phyloP scores from a whole-genome alignment of 805 yeast genomes.

The Candida adriatica region DNA sequence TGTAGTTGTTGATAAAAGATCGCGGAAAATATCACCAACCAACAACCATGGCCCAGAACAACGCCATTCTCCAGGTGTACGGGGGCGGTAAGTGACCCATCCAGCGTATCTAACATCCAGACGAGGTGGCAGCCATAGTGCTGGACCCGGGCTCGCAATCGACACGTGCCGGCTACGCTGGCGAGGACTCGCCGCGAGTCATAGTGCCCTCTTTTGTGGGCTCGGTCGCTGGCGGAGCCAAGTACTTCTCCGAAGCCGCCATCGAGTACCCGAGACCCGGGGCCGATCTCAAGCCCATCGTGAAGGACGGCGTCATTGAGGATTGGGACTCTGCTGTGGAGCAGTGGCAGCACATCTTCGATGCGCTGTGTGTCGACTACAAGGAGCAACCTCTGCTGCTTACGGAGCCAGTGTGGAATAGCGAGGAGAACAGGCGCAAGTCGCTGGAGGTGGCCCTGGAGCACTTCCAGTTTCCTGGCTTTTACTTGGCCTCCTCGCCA shows the following conservation, averaged over 20 bases:
- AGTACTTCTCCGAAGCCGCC: slow-evolving; percentile 33
- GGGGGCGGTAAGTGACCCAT: slow-evolving; percentile 14
- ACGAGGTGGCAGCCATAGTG: slow-evolving; percentile 87
- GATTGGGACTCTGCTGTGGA: slow-evolving; percentile 87
- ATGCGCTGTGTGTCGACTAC: slow-evolving; percentile 44
- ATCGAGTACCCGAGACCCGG: slow-evolving; percentile 45
- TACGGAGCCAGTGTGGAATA: slow-evolving; percentile 87
- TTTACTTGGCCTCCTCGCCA: slow-evolving; percentile 76
- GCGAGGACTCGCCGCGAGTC: slow-evolving; percentile 79
- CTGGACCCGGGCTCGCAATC: slow-evolving; percentile 84
- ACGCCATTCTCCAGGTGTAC: slow-evolving; percentile 19
- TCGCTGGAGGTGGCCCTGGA: slow-evolving; percentile 71
- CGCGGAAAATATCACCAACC: no score
- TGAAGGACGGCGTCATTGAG: slow-evolving; percentile 52
- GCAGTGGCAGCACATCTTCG: slow-evolving; percentile 61
- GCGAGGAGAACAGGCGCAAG: slow-evolving; percentile 55
- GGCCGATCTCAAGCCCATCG: slow-evolving; percentile 47
- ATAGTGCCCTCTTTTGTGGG: slow-evolving; percentile 70
- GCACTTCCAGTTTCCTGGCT: slow-evolving; percentile 65
- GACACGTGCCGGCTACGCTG: slow-evolving; percentile 87
- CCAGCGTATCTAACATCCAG: slow-evolving; percentile 22
- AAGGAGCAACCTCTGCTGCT: slow-evolving; percentile 68
- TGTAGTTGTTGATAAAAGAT: no score
- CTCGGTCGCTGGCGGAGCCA: slow-evolving; percentile 17
- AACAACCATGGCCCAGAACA: slow-evolving; percentile 23